Percentiles rank a stretch among this genome's conserved stretches.
phyloP scores from a whole-genome alignment of 2,329 filamentous ascomycete species.

The Clonostachys sp. region DNA sequence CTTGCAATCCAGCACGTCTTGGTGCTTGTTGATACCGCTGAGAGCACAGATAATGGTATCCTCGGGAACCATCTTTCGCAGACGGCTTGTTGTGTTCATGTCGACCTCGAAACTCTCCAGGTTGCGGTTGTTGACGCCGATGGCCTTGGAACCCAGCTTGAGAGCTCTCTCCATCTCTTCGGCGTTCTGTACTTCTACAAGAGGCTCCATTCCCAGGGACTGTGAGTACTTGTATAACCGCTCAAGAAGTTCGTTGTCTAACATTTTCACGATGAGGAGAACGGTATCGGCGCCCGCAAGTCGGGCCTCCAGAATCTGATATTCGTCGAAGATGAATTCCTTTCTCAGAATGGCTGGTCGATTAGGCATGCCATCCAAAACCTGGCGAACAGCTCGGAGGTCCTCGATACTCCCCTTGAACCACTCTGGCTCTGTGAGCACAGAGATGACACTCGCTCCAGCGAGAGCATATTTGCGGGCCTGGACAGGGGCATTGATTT shows the following conservation, averaged over 20 bases:
- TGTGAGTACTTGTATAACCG: slow-evolving; percentile 84
- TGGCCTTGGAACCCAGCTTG: slow-evolving; percentile 80
- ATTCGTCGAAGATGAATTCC: slow-evolving; percentile 97
- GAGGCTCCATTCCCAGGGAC: slow-evolving; percentile 90
- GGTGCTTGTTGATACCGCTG: slow-evolving; percentile 84
- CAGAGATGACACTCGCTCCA: slow-evolving; percentile 94
- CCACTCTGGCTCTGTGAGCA: slow-evolving; percentile 98
- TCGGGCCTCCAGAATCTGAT: slow-evolving; percentile 93
- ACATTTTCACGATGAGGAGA: slow-evolving; percentile 96
- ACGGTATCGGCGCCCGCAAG: slow-evolving; percentile 93
- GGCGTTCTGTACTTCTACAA: slow-evolving; percentile 93
- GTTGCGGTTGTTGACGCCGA: slow-evolving; percentile 97
- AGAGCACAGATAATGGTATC: slow-evolving; percentile 88
- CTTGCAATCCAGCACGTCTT: slow-evolving; percentile 85
- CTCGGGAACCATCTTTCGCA: slow-evolving; percentile 81
- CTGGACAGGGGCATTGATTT: slow-evolving; percentile 83
- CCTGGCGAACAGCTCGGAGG: slow-evolving; percentile 79
- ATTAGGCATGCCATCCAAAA: slow-evolving; percentile 86
- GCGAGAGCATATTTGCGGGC: slow-evolving; percentile 89
- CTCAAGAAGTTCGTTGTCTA: slow-evolving; percentile 68
- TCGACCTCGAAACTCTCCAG: slow-evolving; percentile 96
- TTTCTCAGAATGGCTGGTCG: slow-evolving; percentile 89
- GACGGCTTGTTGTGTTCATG: slow-evolving; percentile 80
- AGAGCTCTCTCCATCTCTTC: slow-evolving; percentile 91
- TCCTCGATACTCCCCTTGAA: slow-evolving; percentile 98